phyloP scores from a whole-genome alignment of 805 yeast genomes.

The Huiozyma sinensis region DNA sequence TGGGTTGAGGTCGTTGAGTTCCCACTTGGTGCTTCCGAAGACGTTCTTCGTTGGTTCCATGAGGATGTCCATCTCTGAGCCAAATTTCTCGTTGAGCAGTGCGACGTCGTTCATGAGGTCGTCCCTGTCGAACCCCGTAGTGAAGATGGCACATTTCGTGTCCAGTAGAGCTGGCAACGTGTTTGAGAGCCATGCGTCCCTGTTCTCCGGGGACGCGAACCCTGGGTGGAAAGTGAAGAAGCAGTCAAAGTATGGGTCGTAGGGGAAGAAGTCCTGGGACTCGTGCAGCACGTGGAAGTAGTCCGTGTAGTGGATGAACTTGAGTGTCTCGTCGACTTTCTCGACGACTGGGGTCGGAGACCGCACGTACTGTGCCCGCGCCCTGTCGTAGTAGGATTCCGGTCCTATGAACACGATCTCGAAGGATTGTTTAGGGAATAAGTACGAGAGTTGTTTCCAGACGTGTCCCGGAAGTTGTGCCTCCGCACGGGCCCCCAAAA shows the following conservation, averaged over 20 bases:
- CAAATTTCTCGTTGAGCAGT: constrained; percentile 56
- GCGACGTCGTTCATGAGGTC: constrained; percentile 62
- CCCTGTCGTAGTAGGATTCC: constrained; percentile 70
- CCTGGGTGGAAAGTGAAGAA: constrained; percentile 97
- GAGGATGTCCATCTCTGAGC: constrained; percentile 70
- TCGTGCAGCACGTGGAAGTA: constrained; percentile 87
- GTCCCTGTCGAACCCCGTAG: constrained; percentile 76
- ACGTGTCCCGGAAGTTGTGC: constrained; percentile 88
- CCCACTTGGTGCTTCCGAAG: constrained; percentile 88
- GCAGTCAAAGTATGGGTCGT: constrained; percentile 89
- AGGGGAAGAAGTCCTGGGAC: constrained; percentile 91
- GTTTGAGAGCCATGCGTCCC: constrained; percentile 81
- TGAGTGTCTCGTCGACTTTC: constrained; percentile 62
- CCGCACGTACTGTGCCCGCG: constrained; percentile 48
- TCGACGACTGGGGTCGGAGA: constrained; percentile 49
- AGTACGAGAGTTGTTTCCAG: constrained; percentile 84
- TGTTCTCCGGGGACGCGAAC: constrained; percentile 67
- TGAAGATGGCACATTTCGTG: constrained; percentile 84
- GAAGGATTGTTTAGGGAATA: constrained; percentile 73
- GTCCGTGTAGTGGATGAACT: constrained; percentile 75
- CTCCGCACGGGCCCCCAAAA: constrained; percentile 88
- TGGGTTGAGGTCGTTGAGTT: constrained; percentile 82
- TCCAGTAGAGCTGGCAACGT: constrained; percentile 80
- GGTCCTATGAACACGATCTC: constrained; percentile 94
- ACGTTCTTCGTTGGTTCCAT: constrained; percentile 63